Evolutionary conservation across 2,329 filamentous ascomycete genomes (phyloP).

Genomic region (Knufia fluminis): DNA sequence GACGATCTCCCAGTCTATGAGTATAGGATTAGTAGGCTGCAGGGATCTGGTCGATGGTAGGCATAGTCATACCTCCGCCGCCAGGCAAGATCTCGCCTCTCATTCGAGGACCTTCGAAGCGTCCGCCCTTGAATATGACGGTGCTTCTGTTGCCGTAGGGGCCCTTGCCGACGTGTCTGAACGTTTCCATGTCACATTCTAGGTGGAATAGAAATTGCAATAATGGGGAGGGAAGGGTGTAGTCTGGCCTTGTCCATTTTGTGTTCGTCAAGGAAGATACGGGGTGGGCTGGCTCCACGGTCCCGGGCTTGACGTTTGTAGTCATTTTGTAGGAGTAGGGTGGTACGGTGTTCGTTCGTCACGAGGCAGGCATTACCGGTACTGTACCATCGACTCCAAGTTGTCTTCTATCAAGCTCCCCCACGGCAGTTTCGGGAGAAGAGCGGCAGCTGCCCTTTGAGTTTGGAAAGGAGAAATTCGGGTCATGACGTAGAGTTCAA

Average conservation of each 20-base stretch:
- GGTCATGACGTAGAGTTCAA: too few relatives aligned
- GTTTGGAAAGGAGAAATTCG: too few relatives aligned
- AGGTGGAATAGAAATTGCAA: conserved; percentile 8
- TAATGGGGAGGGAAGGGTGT: background rate
- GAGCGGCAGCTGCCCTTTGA: too few relatives aligned
- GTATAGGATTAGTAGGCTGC: background rate
- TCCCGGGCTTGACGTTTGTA: conserved; percentile 5
- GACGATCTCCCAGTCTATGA: conserved; percentile 3
- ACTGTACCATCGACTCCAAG: too few relatives aligned
- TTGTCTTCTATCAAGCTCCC: too few relatives aligned
- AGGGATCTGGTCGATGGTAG: background rate
- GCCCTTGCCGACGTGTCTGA: conserved; percentile 4
- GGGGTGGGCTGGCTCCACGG: background rate
- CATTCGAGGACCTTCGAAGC: conserved; percentile 6
- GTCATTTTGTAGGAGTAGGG: background rate
- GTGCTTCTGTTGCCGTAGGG: background rate
- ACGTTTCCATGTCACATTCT: conserved; percentile 7
- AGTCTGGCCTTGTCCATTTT: conserved; percentile 1
- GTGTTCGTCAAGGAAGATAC: background rate
- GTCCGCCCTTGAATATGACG: conserved; percentile 8
- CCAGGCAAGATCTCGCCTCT: conserved; percentile 2
- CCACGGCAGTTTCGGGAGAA: too few relatives aligned
- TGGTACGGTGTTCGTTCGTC: too few relatives aligned
- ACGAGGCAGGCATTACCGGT: too few relatives aligned
- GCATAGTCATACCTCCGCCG: background rate